Evolutionary conservation across 352 stramenopile genomes (phyloP).

Genomic region (Hyaloperonospora brassicae): DNA sequence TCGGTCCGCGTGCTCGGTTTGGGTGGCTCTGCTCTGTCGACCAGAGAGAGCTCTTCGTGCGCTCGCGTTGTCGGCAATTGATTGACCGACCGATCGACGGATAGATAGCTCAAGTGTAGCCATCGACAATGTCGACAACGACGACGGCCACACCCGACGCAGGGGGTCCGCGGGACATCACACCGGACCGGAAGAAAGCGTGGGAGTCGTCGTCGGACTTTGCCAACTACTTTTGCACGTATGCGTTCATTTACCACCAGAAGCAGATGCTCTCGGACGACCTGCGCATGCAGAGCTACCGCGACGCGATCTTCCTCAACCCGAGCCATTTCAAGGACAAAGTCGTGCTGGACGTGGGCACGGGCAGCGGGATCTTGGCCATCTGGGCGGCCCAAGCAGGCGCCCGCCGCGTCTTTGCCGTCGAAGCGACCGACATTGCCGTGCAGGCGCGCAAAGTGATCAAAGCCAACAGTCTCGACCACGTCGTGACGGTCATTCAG

Average conservation of each 20-base stretch:
- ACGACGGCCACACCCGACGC: conserved; percentile 12
- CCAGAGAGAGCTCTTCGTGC: not conserved
- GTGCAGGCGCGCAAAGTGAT: conserved; percentile 94
- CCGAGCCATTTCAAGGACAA: conserved; percentile 97
- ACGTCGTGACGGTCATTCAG: conserved; percentile 98
- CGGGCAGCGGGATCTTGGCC: conserved; percentile 96
- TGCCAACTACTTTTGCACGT: conserved; percentile 88
- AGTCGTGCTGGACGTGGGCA: conserved; percentile 99
- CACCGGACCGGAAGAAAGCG: conserved; percentile 72
- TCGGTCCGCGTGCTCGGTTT: not conserved
- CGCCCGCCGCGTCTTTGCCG: conserved; percentile 96
- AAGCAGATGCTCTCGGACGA: conserved; percentile 99
- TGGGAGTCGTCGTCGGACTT: conserved; percentile 84
- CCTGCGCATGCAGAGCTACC: conserved; percentile 98
- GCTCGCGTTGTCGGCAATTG: not conserved
- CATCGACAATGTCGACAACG: not conserved
- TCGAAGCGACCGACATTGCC: conserved; percentile 97
- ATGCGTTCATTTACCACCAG: conserved; percentile 87
- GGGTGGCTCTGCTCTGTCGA: conserved; percentile 5
- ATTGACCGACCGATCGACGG: no score
- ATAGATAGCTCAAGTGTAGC: no score
- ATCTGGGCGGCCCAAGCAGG: conserved; percentile 98
- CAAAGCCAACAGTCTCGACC: conserved; percentile 91
- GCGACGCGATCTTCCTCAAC: conserved; percentile 97
- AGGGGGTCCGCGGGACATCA: conserved; percentile 37